phyloP scores from a whole-genome alignment of 83 land plant species.

The Picea abies region DNA sequence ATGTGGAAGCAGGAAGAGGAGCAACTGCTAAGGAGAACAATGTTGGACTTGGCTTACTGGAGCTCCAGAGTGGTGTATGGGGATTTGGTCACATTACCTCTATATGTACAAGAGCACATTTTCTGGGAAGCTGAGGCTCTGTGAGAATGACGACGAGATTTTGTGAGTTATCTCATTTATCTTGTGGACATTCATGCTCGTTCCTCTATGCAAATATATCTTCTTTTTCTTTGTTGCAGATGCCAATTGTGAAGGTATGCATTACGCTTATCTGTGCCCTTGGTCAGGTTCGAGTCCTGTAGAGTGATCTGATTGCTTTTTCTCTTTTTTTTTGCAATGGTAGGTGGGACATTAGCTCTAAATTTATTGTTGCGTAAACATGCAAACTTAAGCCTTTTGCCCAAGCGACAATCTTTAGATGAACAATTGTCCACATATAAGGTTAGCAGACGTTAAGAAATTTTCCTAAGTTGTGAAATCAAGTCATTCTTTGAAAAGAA shows the following conservation, averaged over 20 bases:
- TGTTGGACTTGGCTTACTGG: conserved; percentile 19
- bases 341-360: conserved; percentile 79
- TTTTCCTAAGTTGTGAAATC: too few relatives aligned
- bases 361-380: conserved; percentile 77
- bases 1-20: too few relatives aligned
- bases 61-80: conserved; percentile 38
- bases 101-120: conserved; percentile 34
- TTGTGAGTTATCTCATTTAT: conserved; percentile 37
- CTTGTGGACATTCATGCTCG: conserved; percentile 35
- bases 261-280: neutral
- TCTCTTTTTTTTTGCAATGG: conserved; percentile 1
- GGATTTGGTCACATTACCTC: conserved; percentile 37
- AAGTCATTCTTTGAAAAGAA: too few relatives aligned
- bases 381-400: conserved; percentile 57
- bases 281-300: neutral
- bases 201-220: conserved; percentile 39
- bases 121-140: neutral
- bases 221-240: conserved; percentile 30
- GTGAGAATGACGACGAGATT: conserved; percentile 28
- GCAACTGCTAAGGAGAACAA: too few relatives aligned
- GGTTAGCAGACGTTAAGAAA: conserved; percentile 11
- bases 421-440: conserved; percentile 67
- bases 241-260: conserved; percentile 50
- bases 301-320: neutral
- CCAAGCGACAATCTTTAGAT: conserved; percentile 59